These are phyloP conservation scores for Kluyveromyces marxianus DNA, from an alignment of 1,139 yeast genomes.

Conservation along the genomic window DNA sequence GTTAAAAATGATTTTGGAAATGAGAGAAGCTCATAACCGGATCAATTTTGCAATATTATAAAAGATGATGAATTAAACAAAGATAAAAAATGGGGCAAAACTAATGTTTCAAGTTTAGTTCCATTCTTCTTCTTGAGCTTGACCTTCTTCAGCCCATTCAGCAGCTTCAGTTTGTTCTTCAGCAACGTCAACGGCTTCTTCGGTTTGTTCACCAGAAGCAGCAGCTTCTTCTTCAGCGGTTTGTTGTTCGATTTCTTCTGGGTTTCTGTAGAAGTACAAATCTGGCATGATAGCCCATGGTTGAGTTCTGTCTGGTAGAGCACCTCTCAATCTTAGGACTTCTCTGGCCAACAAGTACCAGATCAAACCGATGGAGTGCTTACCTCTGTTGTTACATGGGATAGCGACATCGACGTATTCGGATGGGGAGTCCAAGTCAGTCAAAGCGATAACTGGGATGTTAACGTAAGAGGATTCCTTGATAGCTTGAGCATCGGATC, in stretches of 20 bases:
- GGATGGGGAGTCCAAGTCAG: constrained; percentile 98
- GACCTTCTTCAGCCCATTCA: constrained; percentile 66
- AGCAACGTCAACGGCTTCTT: constrained; percentile 53
- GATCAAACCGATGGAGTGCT: constrained; percentile 99
- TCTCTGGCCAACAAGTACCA: constrained; percentile 99
- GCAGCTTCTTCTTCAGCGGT: constrained; percentile 57
- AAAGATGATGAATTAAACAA: background rate
- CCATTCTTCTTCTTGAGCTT: constrained; percentile 37
- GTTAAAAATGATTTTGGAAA: too few relatives aligned
- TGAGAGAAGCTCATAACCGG: too few relatives aligned
- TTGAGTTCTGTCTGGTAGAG: constrained; percentile 92
- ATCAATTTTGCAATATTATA: background rate
- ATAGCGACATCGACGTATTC: constrained; percentile 99
- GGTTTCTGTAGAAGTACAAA: constrained; percentile 99
- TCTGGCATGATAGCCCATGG: constrained; percentile 99
- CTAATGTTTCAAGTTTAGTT: background rate
- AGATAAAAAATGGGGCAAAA: background rate
- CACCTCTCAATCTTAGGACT: constrained; percentile 98
- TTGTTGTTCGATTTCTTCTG: constrained; percentile 95
- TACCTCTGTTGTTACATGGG: constrained; percentile 99
- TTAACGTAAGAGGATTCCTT: constrained; percentile 99
- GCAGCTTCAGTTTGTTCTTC: constrained; percentile 61
- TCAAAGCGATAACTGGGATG: constrained; percentile 99
- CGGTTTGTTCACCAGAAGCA: constrained; percentile 53
- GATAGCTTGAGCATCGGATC: constrained; percentile 99